These are phyloP conservation scores for Rhodotorula kratochvilovae DNA, from an alignment of 768 basidiomycete genomes.

Conservation along the genomic window DNA sequence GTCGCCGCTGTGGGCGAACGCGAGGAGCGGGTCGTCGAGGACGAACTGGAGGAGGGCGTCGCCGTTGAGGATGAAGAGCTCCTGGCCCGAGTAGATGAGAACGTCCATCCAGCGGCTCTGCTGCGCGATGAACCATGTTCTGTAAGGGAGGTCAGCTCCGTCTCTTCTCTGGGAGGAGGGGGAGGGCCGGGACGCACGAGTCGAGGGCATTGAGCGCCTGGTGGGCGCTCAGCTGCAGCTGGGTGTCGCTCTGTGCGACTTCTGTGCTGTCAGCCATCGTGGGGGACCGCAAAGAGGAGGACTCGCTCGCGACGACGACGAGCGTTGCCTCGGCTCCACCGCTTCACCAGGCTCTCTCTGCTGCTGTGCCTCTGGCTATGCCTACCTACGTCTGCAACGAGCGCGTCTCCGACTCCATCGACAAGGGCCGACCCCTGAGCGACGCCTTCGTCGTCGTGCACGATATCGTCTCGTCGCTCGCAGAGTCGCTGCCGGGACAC, in stretches of 20 bases:
- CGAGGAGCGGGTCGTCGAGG: constrained; percentile 61
- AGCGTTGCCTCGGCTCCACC: too few species aligned
- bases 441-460: too few species aligned
- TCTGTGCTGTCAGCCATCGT: constrained; percentile 1
- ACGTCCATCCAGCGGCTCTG: constrained; percentile 61
- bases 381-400: too few species aligned
- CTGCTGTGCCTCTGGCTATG: too few species aligned
- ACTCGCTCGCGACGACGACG: too few species aligned
- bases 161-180: constrained; percentile 9
- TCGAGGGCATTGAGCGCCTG: constrained; percentile 25
- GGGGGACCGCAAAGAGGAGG: too few species aligned
- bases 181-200: constrained; percentile 13
- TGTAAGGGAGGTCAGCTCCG: too few species aligned
- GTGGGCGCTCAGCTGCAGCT: constrained; percentile 2
- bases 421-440: too few species aligned
- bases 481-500: too few species aligned
- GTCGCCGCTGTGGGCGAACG: constrained; percentile 55
- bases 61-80: constrained; percentile 66
- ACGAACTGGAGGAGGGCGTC: constrained; percentile 61
- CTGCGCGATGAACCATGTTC: constrained; percentile 23
- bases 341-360: too few species aligned
- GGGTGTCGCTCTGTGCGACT: background rate
- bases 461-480: too few species aligned
- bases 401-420: too few species aligned
- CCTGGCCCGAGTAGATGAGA: constrained; percentile 64